Percentiles rank a stretch among this genome's conserved stretches.
These are phyloP conservation scores for Pterocarpus macrocarpus DNA, from an alignment of 306 rosid species.

Conservation along the genomic window DNA sequence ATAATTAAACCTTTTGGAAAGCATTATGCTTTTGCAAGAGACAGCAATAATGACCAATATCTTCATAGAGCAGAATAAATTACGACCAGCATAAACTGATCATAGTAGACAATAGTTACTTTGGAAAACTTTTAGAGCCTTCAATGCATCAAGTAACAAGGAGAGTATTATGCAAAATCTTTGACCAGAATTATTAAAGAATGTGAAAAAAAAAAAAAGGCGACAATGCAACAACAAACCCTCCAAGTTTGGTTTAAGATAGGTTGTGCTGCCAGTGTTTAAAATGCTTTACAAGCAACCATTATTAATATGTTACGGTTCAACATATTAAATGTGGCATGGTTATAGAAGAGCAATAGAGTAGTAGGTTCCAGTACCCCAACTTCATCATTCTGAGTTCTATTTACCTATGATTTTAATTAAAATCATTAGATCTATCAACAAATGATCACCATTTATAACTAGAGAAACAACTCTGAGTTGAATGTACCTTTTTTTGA, in stretches of 20 bases:
- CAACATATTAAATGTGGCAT: neutral
- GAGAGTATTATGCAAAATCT: neutral
- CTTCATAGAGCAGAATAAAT: conserved; percentile 14
- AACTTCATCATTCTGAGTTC: conserved; percentile 15
- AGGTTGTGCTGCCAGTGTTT: neutral
- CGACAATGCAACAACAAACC: neutral
- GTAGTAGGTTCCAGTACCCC: neutral
- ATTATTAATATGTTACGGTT: neutral
- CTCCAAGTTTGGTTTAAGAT: neutral
- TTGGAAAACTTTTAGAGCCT: neutral
- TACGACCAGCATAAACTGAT: neutral
- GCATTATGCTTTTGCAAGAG: conserved; percentile 17
- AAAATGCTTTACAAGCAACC: conserved; percentile 4
- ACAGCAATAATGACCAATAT: neutral
- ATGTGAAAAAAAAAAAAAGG: neutral
- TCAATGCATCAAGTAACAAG: conserved; percentile 21
- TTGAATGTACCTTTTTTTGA: neutral
- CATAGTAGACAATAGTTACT: conserved; percentile 9
- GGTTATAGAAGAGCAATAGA: conserved; percentile 21
- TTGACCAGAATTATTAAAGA: neutral
- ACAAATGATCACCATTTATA: conserved; percentile 1
- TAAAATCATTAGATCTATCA: neutral
- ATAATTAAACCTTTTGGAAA: neutral
- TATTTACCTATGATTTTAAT: conserved; percentile 1
- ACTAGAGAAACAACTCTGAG: neutral